Evolutionary conservation across 202 grass and related monocot species (phyloP).

Genomic region (Saccharum hybrid): DNA sequence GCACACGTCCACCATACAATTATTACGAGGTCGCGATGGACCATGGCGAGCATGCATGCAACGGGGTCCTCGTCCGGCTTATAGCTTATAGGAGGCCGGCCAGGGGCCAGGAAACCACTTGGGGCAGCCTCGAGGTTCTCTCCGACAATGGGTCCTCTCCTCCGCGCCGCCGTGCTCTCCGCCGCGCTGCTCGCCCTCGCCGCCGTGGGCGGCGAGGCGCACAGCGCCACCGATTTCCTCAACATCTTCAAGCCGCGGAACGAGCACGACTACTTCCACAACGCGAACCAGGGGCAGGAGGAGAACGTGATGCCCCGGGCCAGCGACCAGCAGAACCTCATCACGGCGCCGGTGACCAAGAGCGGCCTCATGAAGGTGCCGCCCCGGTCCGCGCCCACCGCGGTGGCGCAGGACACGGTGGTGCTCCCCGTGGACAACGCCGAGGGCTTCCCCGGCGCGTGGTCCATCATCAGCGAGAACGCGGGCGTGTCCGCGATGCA

Average conservation of each 20-base stretch:
- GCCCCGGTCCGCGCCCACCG: conserved; percentile 31
- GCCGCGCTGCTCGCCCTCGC: conserved; percentile 27
- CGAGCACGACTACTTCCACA: conserved; percentile 49
- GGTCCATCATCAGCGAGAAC: conserved; percentile 72
- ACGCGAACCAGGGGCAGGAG: conserved; percentile 13
- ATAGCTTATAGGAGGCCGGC: not conserved
- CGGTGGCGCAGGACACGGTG: conserved; percentile 1
- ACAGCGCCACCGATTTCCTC: conserved; percentile 1
- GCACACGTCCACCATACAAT: conserved; percentile 31
- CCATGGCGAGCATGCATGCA: conserved; percentile 13
- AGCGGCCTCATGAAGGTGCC: conserved; percentile 53
- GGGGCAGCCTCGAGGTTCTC: conserved; percentile 20
- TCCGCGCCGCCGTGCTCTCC: not conserved
- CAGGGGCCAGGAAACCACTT: not conserved
- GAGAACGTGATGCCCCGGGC: not conserved
- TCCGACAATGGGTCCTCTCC: conserved; percentile 38
- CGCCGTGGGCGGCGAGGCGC: not conserved
- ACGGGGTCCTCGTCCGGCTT: conserved; percentile 4
- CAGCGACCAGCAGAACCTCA: conserved; percentile 19
- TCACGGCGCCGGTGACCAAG: not conserved
- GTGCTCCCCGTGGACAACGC: conserved; percentile 31
- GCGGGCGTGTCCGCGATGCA: conserved; percentile 87
- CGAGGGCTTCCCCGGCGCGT: conserved; percentile 40
- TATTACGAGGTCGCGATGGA: conserved; percentile 24
- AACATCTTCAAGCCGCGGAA: conserved; percentile 42